These are phyloP conservation scores for Sclerotinia minor DNA, from an alignment of 2,329 filamentous ascomycete genomes.

Conservation along the genomic window DNA sequence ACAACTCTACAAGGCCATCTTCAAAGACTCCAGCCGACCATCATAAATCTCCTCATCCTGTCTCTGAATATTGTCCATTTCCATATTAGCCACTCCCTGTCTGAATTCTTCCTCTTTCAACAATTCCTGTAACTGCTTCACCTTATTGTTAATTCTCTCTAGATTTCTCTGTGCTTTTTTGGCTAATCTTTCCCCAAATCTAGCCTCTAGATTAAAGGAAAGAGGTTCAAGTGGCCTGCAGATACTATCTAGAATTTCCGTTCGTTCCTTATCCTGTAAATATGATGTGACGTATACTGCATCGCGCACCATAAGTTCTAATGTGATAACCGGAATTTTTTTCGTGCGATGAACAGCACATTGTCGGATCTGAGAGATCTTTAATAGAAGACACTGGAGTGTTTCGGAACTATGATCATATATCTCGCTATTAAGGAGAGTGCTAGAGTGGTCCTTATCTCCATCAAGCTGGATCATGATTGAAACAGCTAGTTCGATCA, in stretches of 20 bases:
- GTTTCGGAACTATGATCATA: background rate
- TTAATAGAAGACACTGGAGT: background rate
- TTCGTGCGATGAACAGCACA: constrained; percentile 4
- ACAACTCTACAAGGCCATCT: background rate
- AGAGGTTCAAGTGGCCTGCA: background rate
- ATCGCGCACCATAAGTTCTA: constrained; percentile 12
- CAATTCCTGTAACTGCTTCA: background rate
- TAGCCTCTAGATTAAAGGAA: constrained; percentile 6
- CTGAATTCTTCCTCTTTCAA: background rate
- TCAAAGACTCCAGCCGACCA: background rate
- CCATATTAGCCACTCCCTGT: background rate
- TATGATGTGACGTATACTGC: background rate
- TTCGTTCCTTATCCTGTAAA: background rate
- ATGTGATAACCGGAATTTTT: constrained; percentile 12
- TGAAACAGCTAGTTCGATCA: constrained; percentile 3
- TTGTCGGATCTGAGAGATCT: constrained; percentile 12
- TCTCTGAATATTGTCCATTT: background rate
- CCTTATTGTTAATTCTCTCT: background rate
- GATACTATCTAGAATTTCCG: background rate
- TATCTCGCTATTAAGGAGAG: no score
- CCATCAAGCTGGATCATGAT: background rate
- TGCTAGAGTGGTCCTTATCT: no score
- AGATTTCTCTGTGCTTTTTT: background rate
- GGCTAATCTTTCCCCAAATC: background rate
- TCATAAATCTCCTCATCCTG: background rate